Evolutionary conservation across 2,329 filamentous ascomycete genomes (phyloP).

Genomic region (Fusarium mundagurra): DNA sequence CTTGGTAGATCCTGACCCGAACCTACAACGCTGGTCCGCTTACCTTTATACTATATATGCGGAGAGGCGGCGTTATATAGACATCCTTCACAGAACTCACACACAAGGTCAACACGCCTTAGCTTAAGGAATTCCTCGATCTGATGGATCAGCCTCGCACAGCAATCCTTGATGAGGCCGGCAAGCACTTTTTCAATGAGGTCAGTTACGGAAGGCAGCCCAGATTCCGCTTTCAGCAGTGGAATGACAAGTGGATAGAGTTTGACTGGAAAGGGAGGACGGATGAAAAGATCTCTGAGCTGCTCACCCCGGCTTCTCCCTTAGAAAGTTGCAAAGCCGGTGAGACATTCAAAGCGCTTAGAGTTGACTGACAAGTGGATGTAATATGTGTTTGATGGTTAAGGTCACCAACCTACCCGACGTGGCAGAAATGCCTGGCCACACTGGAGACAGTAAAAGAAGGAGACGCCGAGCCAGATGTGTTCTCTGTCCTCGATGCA

Average conservation of each 20-base stretch:
- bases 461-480: not conserved
- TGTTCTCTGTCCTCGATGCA: not conserved
- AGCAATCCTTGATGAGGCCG: not conserved
- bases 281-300: not conserved
- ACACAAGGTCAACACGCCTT: not conserved
- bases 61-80: not conserved
- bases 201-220: not conserved
- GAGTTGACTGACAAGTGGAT: no score
- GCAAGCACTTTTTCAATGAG: not conserved
- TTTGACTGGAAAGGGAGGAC: no score
- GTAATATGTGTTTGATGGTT: no score
- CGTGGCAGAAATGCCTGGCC: no score
- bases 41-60: not conserved
- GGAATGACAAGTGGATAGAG: no score
- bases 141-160: not conserved
- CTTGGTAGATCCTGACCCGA: not conserved
- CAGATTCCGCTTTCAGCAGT: not conserved
- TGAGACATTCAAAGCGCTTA: not conserved
- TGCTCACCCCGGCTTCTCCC: not conserved
- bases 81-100: not conserved
- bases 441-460: no score
- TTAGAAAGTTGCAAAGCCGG: not conserved
- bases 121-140: not conserved
- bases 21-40: not conserved
- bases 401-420: no score